These are phyloP conservation scores for Plasmodium malariae DNA, from an alignment of 169 alveolate genomes.

Conservation along the genomic window DNA sequence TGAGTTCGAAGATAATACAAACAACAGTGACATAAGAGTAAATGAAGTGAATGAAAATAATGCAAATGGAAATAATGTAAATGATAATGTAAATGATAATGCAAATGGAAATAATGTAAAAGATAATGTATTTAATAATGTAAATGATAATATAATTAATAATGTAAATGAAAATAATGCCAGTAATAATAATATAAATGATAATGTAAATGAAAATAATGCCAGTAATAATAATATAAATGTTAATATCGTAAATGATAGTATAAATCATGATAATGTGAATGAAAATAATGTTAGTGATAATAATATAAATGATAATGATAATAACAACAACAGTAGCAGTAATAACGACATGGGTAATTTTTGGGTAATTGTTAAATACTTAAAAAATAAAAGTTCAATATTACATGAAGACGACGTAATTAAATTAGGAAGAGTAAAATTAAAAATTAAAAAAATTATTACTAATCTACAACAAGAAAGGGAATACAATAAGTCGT, in stretches of 20 bases:
- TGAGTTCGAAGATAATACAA: slow-evolving; percentile 13
- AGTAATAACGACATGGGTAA: slow-evolving; percentile 46
- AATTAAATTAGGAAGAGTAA: slow-evolving; percentile 80
- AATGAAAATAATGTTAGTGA: background rate
- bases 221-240: background rate
- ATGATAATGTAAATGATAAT: background rate
- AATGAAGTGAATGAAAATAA: slow-evolving; percentile 13
- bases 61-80: background rate
- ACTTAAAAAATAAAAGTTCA: slow-evolving; percentile 77
- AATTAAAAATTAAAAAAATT: slow-evolving; percentile 81
- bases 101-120: background rate
- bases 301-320: background rate
- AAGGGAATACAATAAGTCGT: slow-evolving; percentile 65
- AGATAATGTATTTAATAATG: background rate
- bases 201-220: too few species aligned
- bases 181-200: background rate
- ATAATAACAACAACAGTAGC: slow-evolving; percentile 12
- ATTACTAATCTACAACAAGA: slow-evolving; percentile 77
- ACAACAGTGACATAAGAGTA: background rate
- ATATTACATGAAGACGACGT: slow-evolving; percentile 80
- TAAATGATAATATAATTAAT: background rate
- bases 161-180: slow-evolving; percentile 5
- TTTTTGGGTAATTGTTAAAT: slow-evolving; percentile 79
- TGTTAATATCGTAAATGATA: background rate
- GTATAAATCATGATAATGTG: background rate